Percentiles rank a stretch among this genome's conserved stretches.
phyloP scores from a whole-genome alignment of 352 stramenopile species.

The Phytopythium kandeliae region DNA sequence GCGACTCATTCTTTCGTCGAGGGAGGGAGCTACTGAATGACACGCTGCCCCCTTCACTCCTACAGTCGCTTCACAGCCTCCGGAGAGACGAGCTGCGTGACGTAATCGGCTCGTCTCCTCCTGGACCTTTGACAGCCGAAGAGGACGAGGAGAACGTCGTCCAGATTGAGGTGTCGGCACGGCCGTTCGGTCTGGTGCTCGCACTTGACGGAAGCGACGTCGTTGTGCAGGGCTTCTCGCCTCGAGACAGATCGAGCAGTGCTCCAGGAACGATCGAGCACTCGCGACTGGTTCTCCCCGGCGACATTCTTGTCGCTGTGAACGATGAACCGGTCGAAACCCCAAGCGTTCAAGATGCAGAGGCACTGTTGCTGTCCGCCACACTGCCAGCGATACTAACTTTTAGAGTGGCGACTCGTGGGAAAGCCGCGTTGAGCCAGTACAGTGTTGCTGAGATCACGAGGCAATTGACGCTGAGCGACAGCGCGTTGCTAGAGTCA shows the following conservation, averaged over 20 bases:
- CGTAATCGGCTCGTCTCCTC: neutral
- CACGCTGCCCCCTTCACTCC: conserved; percentile 33
- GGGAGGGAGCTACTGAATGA: conserved; percentile 47
- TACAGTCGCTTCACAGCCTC: neutral
- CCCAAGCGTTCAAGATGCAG: conserved; percentile 38
- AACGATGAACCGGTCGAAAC: conserved; percentile 40
- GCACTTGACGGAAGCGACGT: conserved; percentile 31
- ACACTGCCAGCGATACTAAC: conserved; percentile 42
- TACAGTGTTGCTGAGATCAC: conserved; percentile 51
- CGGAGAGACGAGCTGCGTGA: neutral
- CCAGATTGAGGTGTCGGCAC: conserved; percentile 34
- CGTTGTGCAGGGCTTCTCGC: conserved; percentile 41
- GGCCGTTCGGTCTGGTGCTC: conserved; percentile 49
- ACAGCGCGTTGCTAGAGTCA: conserved; percentile 24
- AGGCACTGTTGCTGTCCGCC: conserved; percentile 25
- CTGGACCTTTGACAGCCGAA: conserved; percentile 3
- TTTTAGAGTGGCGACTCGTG: conserved; percentile 39
- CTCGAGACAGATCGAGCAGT: conserved; percentile 11
- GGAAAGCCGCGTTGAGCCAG: conserved; percentile 46
- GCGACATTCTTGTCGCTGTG: conserved; percentile 59
- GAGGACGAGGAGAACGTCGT: conserved; percentile 26
- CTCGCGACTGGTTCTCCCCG: conserved; percentile 31
- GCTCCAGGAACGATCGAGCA: conserved; percentile 18
- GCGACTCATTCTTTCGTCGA: conserved; percentile 16
- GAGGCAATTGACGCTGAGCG: conserved; percentile 40